phyloP scores from a whole-genome alignment of 1,284 basidiomycete genomes.

The Irpex sp. region DNA sequence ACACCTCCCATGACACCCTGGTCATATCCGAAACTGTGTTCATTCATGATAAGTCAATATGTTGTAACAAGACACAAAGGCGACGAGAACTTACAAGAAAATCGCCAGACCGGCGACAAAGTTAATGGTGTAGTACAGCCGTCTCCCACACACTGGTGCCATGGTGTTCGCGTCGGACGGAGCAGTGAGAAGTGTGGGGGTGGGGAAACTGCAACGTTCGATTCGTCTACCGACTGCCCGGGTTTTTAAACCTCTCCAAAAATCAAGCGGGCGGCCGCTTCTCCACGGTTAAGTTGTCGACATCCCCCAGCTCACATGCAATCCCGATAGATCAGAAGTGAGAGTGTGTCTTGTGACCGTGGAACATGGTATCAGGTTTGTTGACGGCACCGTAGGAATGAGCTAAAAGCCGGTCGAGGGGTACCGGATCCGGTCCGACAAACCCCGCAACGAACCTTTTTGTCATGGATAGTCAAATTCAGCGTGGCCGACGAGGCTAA shows the following conservation, averaged over 20 bases:
- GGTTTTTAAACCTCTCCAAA: background rate
- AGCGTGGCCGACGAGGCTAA: background rate
- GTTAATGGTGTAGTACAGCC: slow-evolving; percentile 31
- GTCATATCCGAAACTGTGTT: slow-evolving; percentile 47
- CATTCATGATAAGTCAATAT: background rate
- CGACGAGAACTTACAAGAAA: slow-evolving; percentile 37
- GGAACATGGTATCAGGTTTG: background rate
- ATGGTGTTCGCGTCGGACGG: slow-evolving; percentile 8
- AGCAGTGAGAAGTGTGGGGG: background rate
- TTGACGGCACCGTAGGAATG: background rate
- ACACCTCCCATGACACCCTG: slow-evolving; percentile 57
- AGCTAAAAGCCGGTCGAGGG: background rate
- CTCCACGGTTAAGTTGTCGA: background rate
- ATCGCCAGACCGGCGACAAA: slow-evolving; percentile 43
- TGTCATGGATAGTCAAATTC: background rate
- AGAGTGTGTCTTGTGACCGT: background rate
- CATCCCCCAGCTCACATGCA: background rate
- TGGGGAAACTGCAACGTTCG: background rate
- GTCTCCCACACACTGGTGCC: slow-evolving; percentile 21
- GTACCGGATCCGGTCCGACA: background rate
- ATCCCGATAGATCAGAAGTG: background rate
- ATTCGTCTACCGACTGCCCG: background rate
- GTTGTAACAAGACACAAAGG: background rate
- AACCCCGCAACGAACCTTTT: background rate
- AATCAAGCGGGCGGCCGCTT: background rate